Percentiles rank a stretch among this genome's conserved stretches.
phyloP scores from a whole-genome alignment of 2,329 filamentous ascomycete species.

The Nemania diffusa region DNA sequence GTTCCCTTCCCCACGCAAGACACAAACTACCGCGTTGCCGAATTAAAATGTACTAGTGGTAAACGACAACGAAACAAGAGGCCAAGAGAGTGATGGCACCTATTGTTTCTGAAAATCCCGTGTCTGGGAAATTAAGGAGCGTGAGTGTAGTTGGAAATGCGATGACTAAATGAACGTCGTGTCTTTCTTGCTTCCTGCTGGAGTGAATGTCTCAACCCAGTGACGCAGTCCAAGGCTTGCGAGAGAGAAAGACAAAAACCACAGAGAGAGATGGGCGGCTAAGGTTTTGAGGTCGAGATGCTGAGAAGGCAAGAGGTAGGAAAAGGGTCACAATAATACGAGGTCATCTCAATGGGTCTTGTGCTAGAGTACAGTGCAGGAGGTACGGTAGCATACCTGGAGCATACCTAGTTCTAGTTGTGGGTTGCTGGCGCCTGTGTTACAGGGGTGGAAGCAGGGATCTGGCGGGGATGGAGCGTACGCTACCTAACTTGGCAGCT shows the following conservation, averaged over 20 bases:
- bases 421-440: neutral
- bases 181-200: conserved; percentile 34
- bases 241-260: conserved; percentile 29
- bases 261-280: conserved; percentile 8
- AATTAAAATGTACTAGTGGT: conserved; percentile 24
- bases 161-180: conserved; percentile 35
- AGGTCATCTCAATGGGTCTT: conserved; percentile 34
- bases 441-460: neutral
- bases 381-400: neutral
- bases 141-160: conserved; percentile 42
- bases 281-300: conserved; percentile 22
- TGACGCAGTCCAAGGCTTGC: conserved; percentile 29
- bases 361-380: conserved; percentile 11
- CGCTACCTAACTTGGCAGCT: conserved; percentile 23
- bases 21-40: conserved; percentile 5
- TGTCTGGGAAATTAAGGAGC: conserved; percentile 37
- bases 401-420: neutral
- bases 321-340: conserved; percentile 38
- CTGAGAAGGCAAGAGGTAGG: conserved; percentile 30
- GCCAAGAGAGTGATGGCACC: conserved; percentile 29
- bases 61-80: conserved; percentile 12
- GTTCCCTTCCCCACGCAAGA: conserved; percentile 18
- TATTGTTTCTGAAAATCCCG: conserved; percentile 16
- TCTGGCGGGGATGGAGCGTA: neutral
- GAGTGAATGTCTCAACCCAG: conserved; percentile 36